Conservation (phyloP, 2,329 filamentous ascomycete genomes). For the Penicillium griseofulvum region DNA sequence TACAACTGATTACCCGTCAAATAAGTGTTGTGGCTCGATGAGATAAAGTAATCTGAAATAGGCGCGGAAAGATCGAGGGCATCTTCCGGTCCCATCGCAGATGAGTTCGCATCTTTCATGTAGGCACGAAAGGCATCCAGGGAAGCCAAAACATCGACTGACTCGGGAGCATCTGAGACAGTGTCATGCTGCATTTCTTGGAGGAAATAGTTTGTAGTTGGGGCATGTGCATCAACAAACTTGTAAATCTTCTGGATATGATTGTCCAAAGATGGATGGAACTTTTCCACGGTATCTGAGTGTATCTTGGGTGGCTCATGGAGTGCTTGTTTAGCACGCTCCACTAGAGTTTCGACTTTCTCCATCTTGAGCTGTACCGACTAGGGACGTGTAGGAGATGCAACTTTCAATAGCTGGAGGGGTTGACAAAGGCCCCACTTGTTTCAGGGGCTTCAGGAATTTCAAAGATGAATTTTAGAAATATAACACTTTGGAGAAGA, state of each 20-base stretch:
- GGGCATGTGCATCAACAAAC: conserved; percentile 20
- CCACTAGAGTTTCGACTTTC: conserved; percentile 19
- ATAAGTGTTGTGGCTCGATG: conserved; percentile 93
- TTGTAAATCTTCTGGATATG: conserved; percentile 39
- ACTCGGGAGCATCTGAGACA: background rate
- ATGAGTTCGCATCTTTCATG: conserved; percentile 47
- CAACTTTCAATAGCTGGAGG: background rate
- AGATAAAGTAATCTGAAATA: conserved; percentile 88
- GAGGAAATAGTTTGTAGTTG: conserved; percentile 24
- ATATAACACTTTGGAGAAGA: too few species aligned
- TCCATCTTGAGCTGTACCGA: conserved; percentile 10
- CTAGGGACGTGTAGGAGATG: background rate
- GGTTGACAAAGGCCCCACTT: background rate
- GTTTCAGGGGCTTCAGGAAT: background rate
- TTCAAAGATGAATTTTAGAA: too few species aligned
- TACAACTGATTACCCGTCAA: conserved; percentile 81
- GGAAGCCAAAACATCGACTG: conserved; percentile 24
- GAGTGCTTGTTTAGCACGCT: conserved; percentile 18
- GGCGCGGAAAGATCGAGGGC: conserved; percentile 63
- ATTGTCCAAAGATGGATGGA: conserved; percentile 32
- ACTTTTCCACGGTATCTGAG: conserved; percentile 16
- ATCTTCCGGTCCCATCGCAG: conserved; percentile 41
- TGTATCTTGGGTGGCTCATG: conserved; percentile 1
- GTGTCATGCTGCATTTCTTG: conserved; percentile 23
- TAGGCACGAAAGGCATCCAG: conserved; percentile 49